These are phyloP conservation scores for Tremellales sp. DNA, from an alignment of 1,284 basidiomycete genomes.

Conservation along the genomic window DNA sequence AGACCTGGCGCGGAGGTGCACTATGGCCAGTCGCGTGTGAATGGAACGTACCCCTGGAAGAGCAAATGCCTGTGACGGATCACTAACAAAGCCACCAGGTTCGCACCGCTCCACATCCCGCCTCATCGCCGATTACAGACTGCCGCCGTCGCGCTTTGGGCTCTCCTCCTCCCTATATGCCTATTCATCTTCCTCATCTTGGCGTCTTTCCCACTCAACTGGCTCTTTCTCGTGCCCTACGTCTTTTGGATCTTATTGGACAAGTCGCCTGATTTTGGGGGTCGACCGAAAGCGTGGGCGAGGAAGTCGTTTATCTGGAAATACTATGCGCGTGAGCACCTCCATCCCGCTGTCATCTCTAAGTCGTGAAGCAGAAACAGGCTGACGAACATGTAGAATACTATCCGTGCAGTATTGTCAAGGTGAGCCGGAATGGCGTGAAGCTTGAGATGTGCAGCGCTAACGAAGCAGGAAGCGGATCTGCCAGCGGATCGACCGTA, in stretches of 20 bases:
- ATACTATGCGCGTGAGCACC: constrained; percentile 43
- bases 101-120: constrained; percentile 47
- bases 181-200: constrained; percentile 69
- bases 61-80: too few relatives aligned
- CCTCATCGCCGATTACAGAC: constrained; percentile 69
- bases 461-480: constrained; percentile 65
- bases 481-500: constrained; percentile 87
- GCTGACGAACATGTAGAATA: constrained; percentile 64
- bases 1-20: not conserved
- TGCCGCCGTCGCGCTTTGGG: constrained; percentile 81
- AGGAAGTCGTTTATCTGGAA: constrained; percentile 69
- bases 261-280: constrained; percentile 70
- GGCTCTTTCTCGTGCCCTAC: constrained; percentile 82
- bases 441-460: not conserved
- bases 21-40: not conserved
- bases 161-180: constrained; percentile 68
- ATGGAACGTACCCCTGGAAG: not conserved
- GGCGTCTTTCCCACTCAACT: constrained; percentile 82
- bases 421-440: constrained; percentile 9
- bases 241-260: constrained; percentile 78
- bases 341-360: not conserved
- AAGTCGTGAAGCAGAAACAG: too few relatives aligned
- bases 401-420: constrained; percentile 62
- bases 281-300: constrained; percentile 72
- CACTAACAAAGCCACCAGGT: constrained; percentile 34